Conservation (phyloP, 306 rosid species). For the Malus asiatica region DNA sequence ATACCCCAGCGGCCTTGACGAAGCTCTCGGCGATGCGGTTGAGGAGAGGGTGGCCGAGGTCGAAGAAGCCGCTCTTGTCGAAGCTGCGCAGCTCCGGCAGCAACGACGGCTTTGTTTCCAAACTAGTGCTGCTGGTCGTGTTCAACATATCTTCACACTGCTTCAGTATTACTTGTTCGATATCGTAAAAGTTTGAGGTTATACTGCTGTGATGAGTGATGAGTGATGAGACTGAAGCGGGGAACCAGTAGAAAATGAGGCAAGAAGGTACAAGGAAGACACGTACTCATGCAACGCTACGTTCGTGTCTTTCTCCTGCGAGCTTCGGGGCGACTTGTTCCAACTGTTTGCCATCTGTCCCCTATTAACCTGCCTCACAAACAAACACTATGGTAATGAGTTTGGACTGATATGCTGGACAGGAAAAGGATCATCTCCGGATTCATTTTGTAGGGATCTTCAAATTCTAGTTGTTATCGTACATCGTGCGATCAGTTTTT, state of each 20-base stretch:
- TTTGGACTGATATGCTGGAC: no score
- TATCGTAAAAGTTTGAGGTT: background rate
- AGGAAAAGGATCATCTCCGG: no score
- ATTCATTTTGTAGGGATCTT: no score
- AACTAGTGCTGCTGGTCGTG: conserved; percentile 20
- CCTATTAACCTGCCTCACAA: background rate
- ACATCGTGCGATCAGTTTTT: no score
- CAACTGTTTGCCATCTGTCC: conserved; percentile 20
- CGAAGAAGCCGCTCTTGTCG: conserved; percentile 46
- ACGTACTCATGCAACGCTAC: conserved; percentile 29
- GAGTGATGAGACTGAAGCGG: background rate
- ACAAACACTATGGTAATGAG: background rate
- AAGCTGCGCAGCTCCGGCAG: conserved; percentile 51
- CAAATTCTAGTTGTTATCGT: no score
- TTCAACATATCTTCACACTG: background rate
- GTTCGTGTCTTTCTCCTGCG: conserved; percentile 17
- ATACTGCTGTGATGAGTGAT: background rate
- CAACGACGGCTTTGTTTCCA: conserved; percentile 44
- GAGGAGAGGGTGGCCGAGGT: conserved; percentile 91
- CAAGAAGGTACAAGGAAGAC: conserved; percentile 7
- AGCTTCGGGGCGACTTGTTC: conserved; percentile 12
- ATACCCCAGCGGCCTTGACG: conserved; percentile 74
- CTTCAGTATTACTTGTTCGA: background rate
- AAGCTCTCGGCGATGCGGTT: conserved; percentile 76
- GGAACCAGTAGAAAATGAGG: background rate